Evolutionary conservation across 169 alveolate species (phyloP).

Genomic region (Plasmodium blacklocki): DNA sequence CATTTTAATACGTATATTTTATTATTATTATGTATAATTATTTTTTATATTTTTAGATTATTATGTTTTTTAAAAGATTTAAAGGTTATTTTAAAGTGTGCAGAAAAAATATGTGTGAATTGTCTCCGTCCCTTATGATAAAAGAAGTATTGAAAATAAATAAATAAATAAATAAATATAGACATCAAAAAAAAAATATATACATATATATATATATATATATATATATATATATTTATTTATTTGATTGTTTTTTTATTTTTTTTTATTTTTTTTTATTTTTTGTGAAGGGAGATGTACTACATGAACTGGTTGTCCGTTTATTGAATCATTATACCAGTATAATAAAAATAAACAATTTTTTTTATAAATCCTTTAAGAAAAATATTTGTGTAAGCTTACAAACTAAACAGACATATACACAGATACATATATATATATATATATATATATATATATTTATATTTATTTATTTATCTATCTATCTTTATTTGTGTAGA

Average conservation of each 20-base stretch:
- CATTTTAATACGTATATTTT: too few relatives aligned
- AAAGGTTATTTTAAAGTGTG: too few relatives aligned
- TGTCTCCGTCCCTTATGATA: too few relatives aligned
- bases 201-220: background rate
- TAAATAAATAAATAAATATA: background rate
- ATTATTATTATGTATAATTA: too few relatives aligned
- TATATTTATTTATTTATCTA: background rate
- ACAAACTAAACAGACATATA: background rate
- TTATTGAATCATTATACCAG: background rate
- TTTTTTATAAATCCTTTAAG: slow-evolving; percentile 8
- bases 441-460: background rate
- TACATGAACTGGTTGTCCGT: background rate
- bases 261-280: background rate
- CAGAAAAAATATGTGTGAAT: too few relatives aligned
- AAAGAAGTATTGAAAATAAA: too few relatives aligned
- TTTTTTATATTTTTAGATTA: too few relatives aligned
- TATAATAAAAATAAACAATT: background rate
- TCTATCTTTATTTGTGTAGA: background rate
- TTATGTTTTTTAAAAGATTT: too few relatives aligned
- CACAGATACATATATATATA: background rate
- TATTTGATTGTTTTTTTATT: background rate
- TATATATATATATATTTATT: background rate
- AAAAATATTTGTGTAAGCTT: slow-evolving; percentile 1
- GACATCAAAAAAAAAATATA: background rate
- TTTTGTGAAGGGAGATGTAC: background rate